These are phyloP conservation scores for Phyllosticta citribraziliensis DNA, from an alignment of 2,329 filamentous ascomycete species.

Conservation along the genomic window DNA sequence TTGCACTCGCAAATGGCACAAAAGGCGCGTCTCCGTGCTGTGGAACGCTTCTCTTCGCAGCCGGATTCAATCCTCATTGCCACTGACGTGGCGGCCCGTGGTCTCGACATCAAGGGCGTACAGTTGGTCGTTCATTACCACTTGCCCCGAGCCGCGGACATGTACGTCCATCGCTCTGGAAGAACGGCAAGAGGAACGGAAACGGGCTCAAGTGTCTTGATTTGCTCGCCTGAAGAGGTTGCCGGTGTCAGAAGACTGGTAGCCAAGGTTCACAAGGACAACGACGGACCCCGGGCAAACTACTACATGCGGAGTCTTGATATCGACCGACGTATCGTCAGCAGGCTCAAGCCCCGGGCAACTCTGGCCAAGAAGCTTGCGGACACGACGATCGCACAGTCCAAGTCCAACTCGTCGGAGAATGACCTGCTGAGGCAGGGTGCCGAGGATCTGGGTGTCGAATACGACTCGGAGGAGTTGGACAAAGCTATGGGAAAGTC, in stretches of 20 bases:
- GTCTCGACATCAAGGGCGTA: conserved; percentile 84
- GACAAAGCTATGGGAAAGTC: conserved; percentile 48
- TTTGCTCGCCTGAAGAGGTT: conserved; percentile 88
- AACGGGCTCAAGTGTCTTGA: conserved; percentile 70
- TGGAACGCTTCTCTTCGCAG: conserved; percentile 74
- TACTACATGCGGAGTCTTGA: conserved; percentile 73
- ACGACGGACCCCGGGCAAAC: conserved; percentile 37
- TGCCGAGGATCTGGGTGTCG: conserved; percentile 86
- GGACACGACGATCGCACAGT: conserved; percentile 74
- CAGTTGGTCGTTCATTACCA: conserved; percentile 93
- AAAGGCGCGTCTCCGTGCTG: conserved; percentile 84
- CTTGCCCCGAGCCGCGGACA: conserved; percentile 80
- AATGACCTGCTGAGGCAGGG: conserved; percentile 76
- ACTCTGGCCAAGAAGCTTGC: conserved; percentile 78
- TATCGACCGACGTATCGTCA: conserved; percentile 69
- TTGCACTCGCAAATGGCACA: conserved; percentile 93
- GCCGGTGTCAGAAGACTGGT: conserved; percentile 73
- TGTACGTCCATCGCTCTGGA: conserved; percentile 91
- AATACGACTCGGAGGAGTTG: conserved; percentile 85
- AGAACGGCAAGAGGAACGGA: conserved; percentile 79
- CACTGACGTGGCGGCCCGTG: conserved; percentile 86
- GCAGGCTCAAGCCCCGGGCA: conserved; percentile 66
- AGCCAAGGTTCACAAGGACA: conserved; percentile 69
- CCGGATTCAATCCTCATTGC: conserved; percentile 66
- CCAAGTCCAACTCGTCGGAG: conserved; percentile 65